Base-by-base conservation (phyloP, 2,329 filamentous ascomycete genomes). In the Westerdykella aurantiaca region DNA sequence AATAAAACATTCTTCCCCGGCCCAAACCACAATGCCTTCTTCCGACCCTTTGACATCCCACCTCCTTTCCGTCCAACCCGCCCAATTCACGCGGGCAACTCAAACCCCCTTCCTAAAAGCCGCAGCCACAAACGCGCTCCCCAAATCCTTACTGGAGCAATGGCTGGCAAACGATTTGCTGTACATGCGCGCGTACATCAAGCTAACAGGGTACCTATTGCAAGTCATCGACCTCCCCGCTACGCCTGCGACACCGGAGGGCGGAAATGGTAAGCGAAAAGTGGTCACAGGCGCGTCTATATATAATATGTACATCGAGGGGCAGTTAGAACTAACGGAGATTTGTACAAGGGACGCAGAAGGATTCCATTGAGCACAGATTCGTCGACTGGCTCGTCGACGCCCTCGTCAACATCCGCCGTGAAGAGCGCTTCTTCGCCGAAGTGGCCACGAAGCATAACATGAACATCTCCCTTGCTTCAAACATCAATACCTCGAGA, bases 91-190 rank as follows among this genome's bases (percentile, higher is more conserved):
- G 5, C 55, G 53, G 37, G 58, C 57, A 37, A 66, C 61, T 17
- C 58, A 56, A 37, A 58, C 63, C 7, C 46, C 52, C 11, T 66
- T 66, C 48, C 53, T 66, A 11, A 44, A 50, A 5, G 52, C 43
- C 12, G 63, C 63, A 18, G 63, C 63, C 12, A 52, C 56, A 14
- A 61, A 61, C 5, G 52, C 46, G n/a, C 51, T 66, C 10, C 49
- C 61, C 9, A 64, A 64, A 41, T n/a, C 47, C 4, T 21, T 55
- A 9, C 54, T 66, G n/a, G 55, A 60, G 3, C 46, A 58, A 41
- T 66, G 63, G 63, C 59, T 66, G 13, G 59, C 60, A 35, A 63
- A 65, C 29, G 63, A 66, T 34, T 51, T 57, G 1, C 50, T 63
- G 11, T 66, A 66, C 40, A 55, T 65, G 41, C 54, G 55, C 40